Conservation (phyloP, 1,139 yeast genomes). For the Pichia sp. region DNA sequence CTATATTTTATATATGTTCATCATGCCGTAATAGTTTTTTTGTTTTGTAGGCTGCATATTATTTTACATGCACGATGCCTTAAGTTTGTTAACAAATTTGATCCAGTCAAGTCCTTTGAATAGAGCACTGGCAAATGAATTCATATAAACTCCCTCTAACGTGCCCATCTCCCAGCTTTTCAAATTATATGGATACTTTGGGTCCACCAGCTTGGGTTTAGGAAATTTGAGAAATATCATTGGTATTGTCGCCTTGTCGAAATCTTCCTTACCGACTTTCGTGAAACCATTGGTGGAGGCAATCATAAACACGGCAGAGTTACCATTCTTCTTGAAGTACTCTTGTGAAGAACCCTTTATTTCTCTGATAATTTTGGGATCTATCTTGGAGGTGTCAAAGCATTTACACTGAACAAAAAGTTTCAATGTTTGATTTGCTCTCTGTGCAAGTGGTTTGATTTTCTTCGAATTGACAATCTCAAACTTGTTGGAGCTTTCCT, state of each 20-base stretch:
- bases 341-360: constrained; percentile 27
- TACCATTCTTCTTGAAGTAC: constrained; percentile 28
- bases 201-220: constrained; percentile 23
- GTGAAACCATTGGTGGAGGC: constrained; percentile 60
- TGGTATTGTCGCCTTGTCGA: constrained; percentile 46
- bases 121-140: constrained; percentile 34
- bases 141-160: constrained; percentile 35
- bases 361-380: constrained; percentile 27
- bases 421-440: constrained; percentile 15
- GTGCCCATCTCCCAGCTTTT: constrained; percentile 37
- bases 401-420: constrained; percentile 25
- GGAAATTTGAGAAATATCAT: constrained; percentile 43
- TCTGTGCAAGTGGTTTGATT: constrained; percentile 25
- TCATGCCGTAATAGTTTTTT: too few relatives aligned
- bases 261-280: constrained; percentile 47
- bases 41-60: too few relatives aligned
- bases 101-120: constrained; percentile 35
- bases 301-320: constrained; percentile 45
- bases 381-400: constrained; percentile 21
- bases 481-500: constrained; percentile 3
- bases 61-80: too few relatives aligned
- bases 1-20: too few relatives aligned
- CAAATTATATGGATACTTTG: constrained; percentile 29
- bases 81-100: constrained; percentile 8
- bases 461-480: constrained; percentile 20